A percentile compares a stretch with the other conserved stretches of the same genome.
Evolutionary conservation across 1,284 basidiomycete species (phyloP).

Genomic region (Schizopora paradoxa): DNA sequence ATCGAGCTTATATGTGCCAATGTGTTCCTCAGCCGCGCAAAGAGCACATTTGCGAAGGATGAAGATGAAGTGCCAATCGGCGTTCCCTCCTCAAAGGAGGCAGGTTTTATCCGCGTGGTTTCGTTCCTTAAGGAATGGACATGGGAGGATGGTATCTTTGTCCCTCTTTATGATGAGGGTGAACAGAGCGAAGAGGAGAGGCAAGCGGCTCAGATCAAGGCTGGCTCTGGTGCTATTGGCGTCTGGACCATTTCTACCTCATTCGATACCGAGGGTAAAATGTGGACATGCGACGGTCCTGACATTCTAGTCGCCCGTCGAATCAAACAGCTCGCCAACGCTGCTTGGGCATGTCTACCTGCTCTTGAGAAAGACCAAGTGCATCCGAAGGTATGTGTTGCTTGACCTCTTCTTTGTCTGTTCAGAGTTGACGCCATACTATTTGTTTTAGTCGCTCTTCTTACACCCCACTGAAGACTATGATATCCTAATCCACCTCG

Average conservation of each 20-base stretch:
- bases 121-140: constrained; percentile 80
- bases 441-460: constrained; percentile 62
- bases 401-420: neutral
- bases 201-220: constrained; percentile 21
- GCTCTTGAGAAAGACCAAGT: constrained; percentile 41
- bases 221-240: constrained; percentile 37
- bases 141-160: constrained; percentile 64
- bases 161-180: constrained; percentile 51
- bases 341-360: constrained; percentile 51
- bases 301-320: constrained; percentile 68
- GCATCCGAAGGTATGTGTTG: constrained; percentile 45
- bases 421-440: constrained; percentile 10
- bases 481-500: constrained; percentile 78
- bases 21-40: constrained; percentile 47
- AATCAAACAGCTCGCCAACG: constrained; percentile 65
- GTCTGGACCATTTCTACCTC: constrained; percentile 86
- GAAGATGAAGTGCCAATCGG: constrained; percentile 27
- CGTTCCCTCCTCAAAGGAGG: constrained; percentile 64
- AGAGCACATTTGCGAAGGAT: constrained; percentile 23
- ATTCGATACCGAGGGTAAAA: constrained; percentile 65
- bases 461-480: constrained; percentile 81
- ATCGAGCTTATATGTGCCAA: constrained; percentile 81
- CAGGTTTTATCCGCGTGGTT: constrained; percentile 80
- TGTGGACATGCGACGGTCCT: constrained; percentile 70
- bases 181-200: constrained; percentile 14